These are phyloP conservation scores for Yarrowia bubula DNA, from an alignment of 805 yeast species.

Conservation along the genomic window DNA sequence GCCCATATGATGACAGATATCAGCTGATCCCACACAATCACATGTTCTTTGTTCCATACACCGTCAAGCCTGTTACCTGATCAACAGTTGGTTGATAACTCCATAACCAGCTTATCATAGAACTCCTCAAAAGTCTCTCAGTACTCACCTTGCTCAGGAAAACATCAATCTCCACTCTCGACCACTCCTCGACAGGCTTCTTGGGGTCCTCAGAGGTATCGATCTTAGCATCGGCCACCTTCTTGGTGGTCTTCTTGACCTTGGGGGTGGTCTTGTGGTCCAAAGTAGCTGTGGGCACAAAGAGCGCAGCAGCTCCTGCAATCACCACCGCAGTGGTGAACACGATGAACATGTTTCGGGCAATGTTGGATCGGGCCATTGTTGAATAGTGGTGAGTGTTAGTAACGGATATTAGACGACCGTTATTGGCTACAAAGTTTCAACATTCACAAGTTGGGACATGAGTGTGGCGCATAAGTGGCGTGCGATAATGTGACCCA, in stretches of 20 bases:
- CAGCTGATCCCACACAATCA: neutral
- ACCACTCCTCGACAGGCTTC: slow-evolving; percentile 21
- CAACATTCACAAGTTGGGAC: slow-evolving; percentile 8
- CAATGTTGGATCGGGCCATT: slow-evolving; percentile 9
- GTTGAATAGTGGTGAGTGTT: neutral
- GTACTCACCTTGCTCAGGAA: slow-evolving; percentile 24
- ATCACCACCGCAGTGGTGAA: slow-evolving; percentile 16
- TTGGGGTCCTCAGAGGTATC: slow-evolving; percentile 25
- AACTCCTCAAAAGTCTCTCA: too few relatives aligned
- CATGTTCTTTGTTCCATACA: too few relatives aligned
- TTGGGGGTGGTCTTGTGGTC: slow-evolving; percentile 13
- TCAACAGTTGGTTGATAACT: too few relatives aligned
- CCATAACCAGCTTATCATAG: too few relatives aligned
- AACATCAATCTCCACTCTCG: slow-evolving; percentile 9
- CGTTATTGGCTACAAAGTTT: slow-evolving; percentile 24
- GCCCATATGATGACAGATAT: too few relatives aligned
- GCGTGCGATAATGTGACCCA: slow-evolving; percentile 2
- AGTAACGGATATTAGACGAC: neutral
- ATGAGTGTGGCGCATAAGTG: neutral
- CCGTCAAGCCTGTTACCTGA: too few relatives aligned
- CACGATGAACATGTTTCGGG: slow-evolving; percentile 12
- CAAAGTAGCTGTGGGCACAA: slow-evolving; percentile 24
- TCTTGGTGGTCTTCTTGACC: slow-evolving; percentile 16
- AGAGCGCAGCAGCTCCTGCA: slow-evolving; percentile 17
- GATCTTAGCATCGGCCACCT: slow-evolving; percentile 1